These are phyloP conservation scores for Saccharomyces hybrid DNA, from an alignment of 1,139 yeast genomes.

Conservation along the genomic window DNA sequence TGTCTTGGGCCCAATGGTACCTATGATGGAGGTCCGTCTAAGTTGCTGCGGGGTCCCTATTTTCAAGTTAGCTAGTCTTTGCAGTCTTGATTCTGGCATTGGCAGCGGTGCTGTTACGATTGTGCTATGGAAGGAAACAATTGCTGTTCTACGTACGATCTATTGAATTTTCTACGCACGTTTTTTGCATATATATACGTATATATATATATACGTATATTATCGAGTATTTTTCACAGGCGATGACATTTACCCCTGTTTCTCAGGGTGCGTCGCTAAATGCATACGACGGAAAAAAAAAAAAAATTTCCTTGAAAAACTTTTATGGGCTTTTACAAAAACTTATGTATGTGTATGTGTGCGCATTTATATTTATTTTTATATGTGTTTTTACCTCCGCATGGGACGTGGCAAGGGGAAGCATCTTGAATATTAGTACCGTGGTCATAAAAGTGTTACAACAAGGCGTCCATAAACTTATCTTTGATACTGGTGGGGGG, in stretches of 20 bases:
- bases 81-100: no score
- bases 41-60: no score
- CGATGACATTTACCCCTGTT: background rate
- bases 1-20: no score
- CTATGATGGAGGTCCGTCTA: no score
- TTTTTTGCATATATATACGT: background rate
- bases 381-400: background rate
- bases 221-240: conserved; percentile 29
- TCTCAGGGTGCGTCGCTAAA: background rate
- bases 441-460: conserved; percentile 6
- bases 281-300: background rate
- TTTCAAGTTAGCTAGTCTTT: no score
- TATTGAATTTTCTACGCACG: background rate
- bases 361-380: background rate
- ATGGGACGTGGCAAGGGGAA: background rate
- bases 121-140: background rate
- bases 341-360: background rate
- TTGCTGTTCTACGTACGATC: background rate
- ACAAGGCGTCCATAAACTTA: conserved; percentile 22
- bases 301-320: background rate
- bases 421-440: background rate
- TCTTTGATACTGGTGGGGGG: conserved; percentile 17
- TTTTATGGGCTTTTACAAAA: background rate
- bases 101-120: conserved; percentile 54
- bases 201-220: background rate